Evolutionary conservation across 2,329 filamentous ascomycete species (phyloP), one percentile per base, ranked within the genome.

Genomic region (Phaeophleospora eucalypticola): DNA sequence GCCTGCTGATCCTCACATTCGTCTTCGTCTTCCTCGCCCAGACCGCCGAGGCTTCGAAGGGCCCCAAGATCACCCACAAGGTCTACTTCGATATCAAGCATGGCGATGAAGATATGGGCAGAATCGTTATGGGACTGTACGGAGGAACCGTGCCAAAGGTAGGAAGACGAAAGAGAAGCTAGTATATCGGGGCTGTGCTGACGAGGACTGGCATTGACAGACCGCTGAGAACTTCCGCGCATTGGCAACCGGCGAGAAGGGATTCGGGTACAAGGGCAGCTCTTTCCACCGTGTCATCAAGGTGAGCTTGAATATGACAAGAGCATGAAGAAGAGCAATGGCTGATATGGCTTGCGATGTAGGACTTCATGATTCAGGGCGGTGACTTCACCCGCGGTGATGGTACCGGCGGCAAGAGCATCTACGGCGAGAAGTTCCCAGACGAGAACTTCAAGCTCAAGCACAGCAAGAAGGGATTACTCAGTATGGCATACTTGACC

Each of bases 391-490:
- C 87, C 70, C 84, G 81, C 58, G 83, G 82, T 48, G 86, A 93
- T 63, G 80, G 87, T 63, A 90, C 87, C 54, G 87, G 87, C 67
- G 87, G 87, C 71, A 90, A 89, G 79, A 89, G 85, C 57, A 91
- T 93, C 76, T 93, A 91, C 68, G 87, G 87, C 63, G 77, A 80
- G 61, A 87, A 87, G 73, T 93, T 93, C 74, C 72, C 81, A 57
- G 87, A 94, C 64, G 87, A 94, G 83, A 93, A 91, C 84, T 93
- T 94, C 80, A 91, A 93, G 83, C 79, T 91, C 67, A 90, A 89
- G 70, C 88, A 94, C 82, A 81, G 78, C 76, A 89, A 89, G 80
- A 84, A 83, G 71, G 87, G 87, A 63, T 74, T 88, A 42, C 75
- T 93, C 57, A 89, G 76, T 77, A 76, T 60, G 77, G 60, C 18